Base-by-base conservation (phyloP, 2,329 filamentous ascomycete species). In the Cladorrhinum sp. region DNA sequence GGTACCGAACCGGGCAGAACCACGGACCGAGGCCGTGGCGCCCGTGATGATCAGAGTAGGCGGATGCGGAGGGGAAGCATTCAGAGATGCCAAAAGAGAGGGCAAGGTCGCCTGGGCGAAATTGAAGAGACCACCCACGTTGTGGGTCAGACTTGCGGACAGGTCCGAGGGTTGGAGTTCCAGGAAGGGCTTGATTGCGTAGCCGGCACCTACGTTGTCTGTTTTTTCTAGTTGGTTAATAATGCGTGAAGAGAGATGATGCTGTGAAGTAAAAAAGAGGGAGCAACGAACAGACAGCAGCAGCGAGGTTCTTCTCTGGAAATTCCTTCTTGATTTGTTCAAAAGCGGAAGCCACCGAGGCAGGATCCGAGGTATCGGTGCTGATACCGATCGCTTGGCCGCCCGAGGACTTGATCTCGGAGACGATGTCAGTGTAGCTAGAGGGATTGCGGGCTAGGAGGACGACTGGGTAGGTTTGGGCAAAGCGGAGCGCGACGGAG, bases 31-130 rank as follows among this genome's bases (percentile, higher is more conserved):
- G 0, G 91, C 92, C 0, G 92, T 96, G 0, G 92, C 92, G 29
- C 92, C 92, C 0, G 92, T 96, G 74, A 96, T 90, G 69, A 96
- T 88, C 20, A 96, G 78, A 0, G 89, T 88, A 0, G 92, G 92
- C 3, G 92, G 90, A 69, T 91, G 75, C 29, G 82, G 78, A 0
- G 82, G 74, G 49, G 77, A 75, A 0, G 74, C 73, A 0, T 18
- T 13, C n/a, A 85, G 82, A 0, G 86, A 79, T 22, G 85, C 80
- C 1, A 93, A 80, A 1, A 96, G 82, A 1, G 88, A 79, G 0
- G 92, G 92, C 0, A 96, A 76, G 0, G 84, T 78, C 2, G 81
- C 79, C 72, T 93, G 87, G 0, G 90, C 85, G 73, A 96, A 96
- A 67, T 87, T 76, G 73, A 91, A 92, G 25, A 89, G 88, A 12